Conservation (phyloP, 169 alveolate genomes). For the Plasmodium knowlesi region DNA sequence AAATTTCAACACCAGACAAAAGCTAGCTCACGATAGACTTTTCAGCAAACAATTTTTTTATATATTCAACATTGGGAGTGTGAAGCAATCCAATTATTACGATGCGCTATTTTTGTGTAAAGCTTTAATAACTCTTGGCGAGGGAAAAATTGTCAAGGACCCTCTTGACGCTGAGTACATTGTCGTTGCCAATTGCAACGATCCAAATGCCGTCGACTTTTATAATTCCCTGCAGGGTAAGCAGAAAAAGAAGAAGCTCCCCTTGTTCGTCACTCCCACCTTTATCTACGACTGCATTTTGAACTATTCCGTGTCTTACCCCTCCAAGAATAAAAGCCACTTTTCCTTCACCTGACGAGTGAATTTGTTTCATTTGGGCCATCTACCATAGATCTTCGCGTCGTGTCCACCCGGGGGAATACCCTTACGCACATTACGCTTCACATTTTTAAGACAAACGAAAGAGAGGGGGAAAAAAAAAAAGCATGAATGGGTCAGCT, state of each 20-base stretch:
- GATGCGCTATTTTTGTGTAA: constrained; percentile 66
- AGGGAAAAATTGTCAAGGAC: constrained; percentile 78
- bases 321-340: constrained; percentile 57
- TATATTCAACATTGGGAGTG: constrained; percentile 74
- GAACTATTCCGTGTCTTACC: constrained; percentile 54
- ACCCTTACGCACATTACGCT: background rate
- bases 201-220: constrained; percentile 33
- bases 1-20: constrained; percentile 81
- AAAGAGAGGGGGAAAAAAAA: background rate
- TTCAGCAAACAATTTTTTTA: constrained; percentile 83
- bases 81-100: constrained; percentile 64
- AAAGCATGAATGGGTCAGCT: background rate
- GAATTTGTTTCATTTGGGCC: background rate
- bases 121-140: constrained; percentile 80
- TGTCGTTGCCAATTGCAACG: constrained; percentile 76
- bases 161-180: constrained; percentile 85
- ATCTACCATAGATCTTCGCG: background rate
- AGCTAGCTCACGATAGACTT: constrained; percentile 83
- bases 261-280: constrained; percentile 61
- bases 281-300: constrained; percentile 72
- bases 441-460: background rate
- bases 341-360: constrained; percentile 3
- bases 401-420: background rate
- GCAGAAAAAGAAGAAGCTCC: constrained; percentile 50
- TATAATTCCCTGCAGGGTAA: constrained; percentile 34